A percentile compares a stretch with the other conserved stretches of the same genome.
These are phyloP conservation scores for Fusarium kyushuense DNA, from an alignment of 2,329 filamentous ascomycete genomes.

Conservation along the genomic window DNA sequence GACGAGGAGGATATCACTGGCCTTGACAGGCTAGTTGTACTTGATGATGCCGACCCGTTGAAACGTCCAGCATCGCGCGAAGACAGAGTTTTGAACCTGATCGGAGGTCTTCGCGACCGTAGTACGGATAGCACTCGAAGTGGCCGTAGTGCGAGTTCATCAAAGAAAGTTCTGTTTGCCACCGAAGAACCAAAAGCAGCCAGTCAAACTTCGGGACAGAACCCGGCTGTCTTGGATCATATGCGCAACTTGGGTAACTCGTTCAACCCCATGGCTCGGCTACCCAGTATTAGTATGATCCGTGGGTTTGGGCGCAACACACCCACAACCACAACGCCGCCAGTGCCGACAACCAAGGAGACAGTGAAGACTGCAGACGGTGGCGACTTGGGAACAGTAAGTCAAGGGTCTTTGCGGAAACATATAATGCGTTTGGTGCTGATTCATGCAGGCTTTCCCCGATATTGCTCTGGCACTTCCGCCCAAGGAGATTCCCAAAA, in stretches of 20 bases:
- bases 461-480: slow-evolving; percentile 68
- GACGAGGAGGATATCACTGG: slow-evolving; percentile 74
- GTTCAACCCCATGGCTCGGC: slow-evolving; percentile 83
- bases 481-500: slow-evolving; percentile 66
- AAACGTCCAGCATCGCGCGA: slow-evolving; percentile 58
- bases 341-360: slow-evolving; percentile 56
- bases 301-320: slow-evolving; percentile 76
- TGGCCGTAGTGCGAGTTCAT: slow-evolving; percentile 70
- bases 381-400: slow-evolving; percentile 69
- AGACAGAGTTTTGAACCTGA: slow-evolving; percentile 76
- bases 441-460: slow-evolving; percentile 65
- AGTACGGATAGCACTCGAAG: slow-evolving; percentile 81
- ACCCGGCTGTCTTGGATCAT: slow-evolving; percentile 78
- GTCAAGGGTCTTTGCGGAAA: slow-evolving; percentile 39
- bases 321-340: slow-evolving; percentile 53
- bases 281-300: slow-evolving; percentile 79
- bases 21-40: slow-evolving; percentile 63
- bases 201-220: slow-evolving; percentile 41
- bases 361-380: slow-evolving; percentile 60
- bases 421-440: background rate
- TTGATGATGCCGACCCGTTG: slow-evolving; percentile 51
- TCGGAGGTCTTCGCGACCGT: slow-evolving; percentile 79
- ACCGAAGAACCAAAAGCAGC: slow-evolving; percentile 52
- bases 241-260: slow-evolving; percentile 84
- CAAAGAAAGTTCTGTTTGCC: slow-evolving; percentile 67